phyloP scores from a whole-genome alignment of 2,329 filamentous ascomycete genomes.

The Beauveria scarabaeidicola region DNA sequence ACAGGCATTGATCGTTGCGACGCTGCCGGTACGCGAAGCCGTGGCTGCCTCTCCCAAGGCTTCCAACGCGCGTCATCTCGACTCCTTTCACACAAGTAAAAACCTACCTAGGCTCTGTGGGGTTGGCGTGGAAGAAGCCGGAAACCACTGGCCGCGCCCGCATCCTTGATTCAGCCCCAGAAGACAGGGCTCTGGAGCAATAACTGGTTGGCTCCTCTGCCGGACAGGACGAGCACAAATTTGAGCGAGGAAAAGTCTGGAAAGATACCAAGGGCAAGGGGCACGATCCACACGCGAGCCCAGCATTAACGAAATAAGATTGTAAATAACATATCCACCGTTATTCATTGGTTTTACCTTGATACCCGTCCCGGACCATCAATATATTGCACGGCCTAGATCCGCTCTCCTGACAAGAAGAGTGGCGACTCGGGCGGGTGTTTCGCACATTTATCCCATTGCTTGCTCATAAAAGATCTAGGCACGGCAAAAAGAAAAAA shows the following conservation, averaged over 20 bases:
- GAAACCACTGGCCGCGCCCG: slow-evolving; percentile 6
- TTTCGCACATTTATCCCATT: neutral
- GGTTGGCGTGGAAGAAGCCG: slow-evolving; percentile 11
- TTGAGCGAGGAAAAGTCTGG: neutral
- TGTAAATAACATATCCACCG: slow-evolving; percentile 8
- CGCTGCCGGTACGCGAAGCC: neutral
- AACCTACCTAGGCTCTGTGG: neutral
- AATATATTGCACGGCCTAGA: neutral
- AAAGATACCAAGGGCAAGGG: neutral
- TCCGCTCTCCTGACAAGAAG: neutral
- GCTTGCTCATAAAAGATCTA: too few species aligned
- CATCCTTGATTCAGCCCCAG: slow-evolving; percentile 2
- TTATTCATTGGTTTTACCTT: slow-evolving; percentile 2
- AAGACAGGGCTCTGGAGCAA: neutral
- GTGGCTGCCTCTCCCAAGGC: neutral
- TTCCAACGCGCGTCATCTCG: too few species aligned
- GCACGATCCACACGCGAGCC: neutral
- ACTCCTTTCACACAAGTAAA: neutral
- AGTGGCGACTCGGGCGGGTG: neutral
- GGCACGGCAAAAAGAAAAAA: neutral
- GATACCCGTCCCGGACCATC: neutral
- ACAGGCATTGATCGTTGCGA: too few species aligned
- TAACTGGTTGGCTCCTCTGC: neutral
- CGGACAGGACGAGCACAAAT: slow-evolving; percentile 1
- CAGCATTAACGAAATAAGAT: slow-evolving; percentile 1